Conservation (phyloP, 805 yeast species). For the Alloascoidea hylecoeti region DNA sequence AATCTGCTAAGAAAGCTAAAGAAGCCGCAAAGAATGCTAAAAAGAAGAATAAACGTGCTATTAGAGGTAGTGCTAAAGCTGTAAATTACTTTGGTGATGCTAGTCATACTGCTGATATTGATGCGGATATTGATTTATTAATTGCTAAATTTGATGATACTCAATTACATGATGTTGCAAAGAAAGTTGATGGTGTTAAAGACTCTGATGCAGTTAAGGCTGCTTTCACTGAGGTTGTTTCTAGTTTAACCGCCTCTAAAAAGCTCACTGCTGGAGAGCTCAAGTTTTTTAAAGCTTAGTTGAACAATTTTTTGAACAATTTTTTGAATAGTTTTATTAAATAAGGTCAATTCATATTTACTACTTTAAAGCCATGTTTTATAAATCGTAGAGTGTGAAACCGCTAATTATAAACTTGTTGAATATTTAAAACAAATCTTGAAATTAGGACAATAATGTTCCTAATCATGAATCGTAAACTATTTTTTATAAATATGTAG, state of each 20-base stretch:
- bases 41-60: conserved; percentile 90
- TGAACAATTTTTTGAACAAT: too few species aligned
- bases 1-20: conserved; percentile 85
- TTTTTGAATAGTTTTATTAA: too few species aligned
- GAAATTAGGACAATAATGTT: too few species aligned
- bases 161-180: conserved; percentile 63
- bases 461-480: too few species aligned
- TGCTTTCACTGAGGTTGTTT: conserved; percentile 39
- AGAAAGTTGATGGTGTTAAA: conserved; percentile 38
- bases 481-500: too few species aligned
- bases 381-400: too few species aligned
- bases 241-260: conserved; percentile 37
- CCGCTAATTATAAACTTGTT: too few species aligned
- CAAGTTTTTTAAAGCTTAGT: conserved; percentile 39
- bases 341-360: too few species aligned
- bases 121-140: conserved; percentile 61
- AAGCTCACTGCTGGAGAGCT: conserved; percentile 36
- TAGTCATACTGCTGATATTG: conserved; percentile 38
- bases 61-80: conserved; percentile 76
- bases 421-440: too few species aligned
- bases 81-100: conserved; percentile 76
- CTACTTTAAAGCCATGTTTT: too few species aligned
- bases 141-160: conserved; percentile 72
- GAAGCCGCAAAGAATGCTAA: conserved; percentile 82
- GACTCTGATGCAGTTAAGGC: conserved; percentile 46